These are phyloP conservation scores for Ustilago hordei DNA, from an alignment of 1,284 basidiomycete genomes.

Conservation along the genomic window DNA sequence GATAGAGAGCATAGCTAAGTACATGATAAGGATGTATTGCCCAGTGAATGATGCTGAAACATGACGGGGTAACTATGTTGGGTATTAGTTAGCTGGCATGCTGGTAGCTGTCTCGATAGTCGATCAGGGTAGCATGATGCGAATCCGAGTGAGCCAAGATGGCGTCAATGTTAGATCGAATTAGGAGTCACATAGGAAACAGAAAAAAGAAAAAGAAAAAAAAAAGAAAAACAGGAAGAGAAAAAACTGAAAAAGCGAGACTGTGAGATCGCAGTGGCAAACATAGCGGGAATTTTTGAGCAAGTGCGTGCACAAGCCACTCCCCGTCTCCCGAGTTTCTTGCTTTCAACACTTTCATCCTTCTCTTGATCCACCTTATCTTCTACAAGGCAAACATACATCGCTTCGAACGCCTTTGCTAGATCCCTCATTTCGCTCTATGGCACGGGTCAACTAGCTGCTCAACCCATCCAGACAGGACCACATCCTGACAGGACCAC, in stretches of 20 bases:
- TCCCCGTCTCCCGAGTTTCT: slow-evolving; percentile 16
- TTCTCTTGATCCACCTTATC: neutral
- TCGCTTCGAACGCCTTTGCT: neutral
- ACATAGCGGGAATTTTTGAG: neutral
- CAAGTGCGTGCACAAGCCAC: slow-evolving; percentile 29
- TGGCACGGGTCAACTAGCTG: neutral
- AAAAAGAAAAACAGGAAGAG: no score
- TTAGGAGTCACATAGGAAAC: no score
- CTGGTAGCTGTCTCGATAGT: no score
- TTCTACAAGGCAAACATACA: neutral
- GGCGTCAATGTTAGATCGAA: no score
- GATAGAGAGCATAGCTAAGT: no score
- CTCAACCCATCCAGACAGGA: neutral
- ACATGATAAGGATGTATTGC: no score
- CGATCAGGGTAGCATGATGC: no score
- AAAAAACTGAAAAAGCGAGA: neutral
- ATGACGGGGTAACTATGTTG: no score
- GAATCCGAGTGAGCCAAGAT: no score
- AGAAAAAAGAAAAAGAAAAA: no score
- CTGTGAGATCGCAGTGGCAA: slow-evolving; percentile 4
- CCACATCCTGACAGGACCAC: neutral
- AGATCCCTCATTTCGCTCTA: neutral
- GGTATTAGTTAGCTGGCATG: no score
- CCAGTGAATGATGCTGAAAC: no score
- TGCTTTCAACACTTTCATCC: neutral